Base-by-base conservation (phyloP, 192 early-diverging fungal genomes). In the Backusella australiensis region DNA sequence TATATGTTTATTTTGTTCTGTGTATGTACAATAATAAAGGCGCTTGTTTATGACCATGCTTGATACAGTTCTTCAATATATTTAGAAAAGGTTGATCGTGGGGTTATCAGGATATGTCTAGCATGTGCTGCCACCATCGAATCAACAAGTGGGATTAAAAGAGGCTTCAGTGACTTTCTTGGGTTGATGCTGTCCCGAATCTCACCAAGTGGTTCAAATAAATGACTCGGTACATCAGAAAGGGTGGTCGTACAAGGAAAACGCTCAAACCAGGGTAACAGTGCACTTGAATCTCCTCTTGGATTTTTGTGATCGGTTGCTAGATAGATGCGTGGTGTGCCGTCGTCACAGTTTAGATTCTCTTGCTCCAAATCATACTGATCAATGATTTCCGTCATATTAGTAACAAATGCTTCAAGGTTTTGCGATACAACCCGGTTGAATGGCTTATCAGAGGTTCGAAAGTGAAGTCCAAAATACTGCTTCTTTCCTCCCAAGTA, bases 241-340 rank as follows among this genome's bases (percentile, higher is more conserved):
- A 89, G 63, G 0, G 82, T 82, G 12, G 81, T 76, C 1, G 81
- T 81, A 53, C 86, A 85, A 3, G 84, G 81, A 70, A 82, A 86
- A 0, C 75, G 74, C 0, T 74, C 29, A 71, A 86, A 87, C 19
- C 86, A 76, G 1, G 73, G 75, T 3, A 68, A 29, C 0, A 83
- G n/a, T 3, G 41, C 5, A 29, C 69, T 77, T 34, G 78, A 67
- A 44, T 81, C 71, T 0, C 46, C 74, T 3, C 85, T 81, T 12
- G 88, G 86, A 5, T 78, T 59, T 35, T 75, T 73, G 2, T 82
- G 72, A 21, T 89, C 88, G 4, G 88, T 89, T 5, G 88, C 88
- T 17, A 89, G 77, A 44, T 87, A 89, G 11, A 86, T 82, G 36
- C 80, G 79, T 8, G 83, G 35, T 34, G 56, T 35, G 7, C n/a